Conservation (phyloP, 1,284 basidiomycete species). For the Ceratobasidium sp. region DNA sequence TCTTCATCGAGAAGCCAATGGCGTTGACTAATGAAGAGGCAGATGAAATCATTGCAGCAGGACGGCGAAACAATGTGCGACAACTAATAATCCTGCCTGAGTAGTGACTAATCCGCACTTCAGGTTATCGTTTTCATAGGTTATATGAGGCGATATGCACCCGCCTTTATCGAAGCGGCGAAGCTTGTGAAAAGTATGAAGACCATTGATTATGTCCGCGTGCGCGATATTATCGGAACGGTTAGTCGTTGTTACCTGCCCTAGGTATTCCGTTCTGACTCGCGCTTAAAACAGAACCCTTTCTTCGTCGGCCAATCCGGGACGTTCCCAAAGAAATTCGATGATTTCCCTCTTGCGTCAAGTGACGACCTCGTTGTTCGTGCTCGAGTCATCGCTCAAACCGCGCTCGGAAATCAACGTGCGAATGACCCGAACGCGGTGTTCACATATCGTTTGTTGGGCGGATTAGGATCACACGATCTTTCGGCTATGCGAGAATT, state of each 20-base stretch:
- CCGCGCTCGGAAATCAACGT: conserved; percentile 40
- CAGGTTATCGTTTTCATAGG: conserved; percentile 49
- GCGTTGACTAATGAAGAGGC: conserved; percentile 46
- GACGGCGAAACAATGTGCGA: conserved; percentile 42
- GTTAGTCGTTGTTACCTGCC: conserved; percentile 42
- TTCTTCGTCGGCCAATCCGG: conserved; percentile 51
- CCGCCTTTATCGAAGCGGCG: conserved; percentile 49
- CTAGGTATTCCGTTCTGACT: not conserved
- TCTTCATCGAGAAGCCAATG: conserved; percentile 52
- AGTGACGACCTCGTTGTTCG: conserved; percentile 39
- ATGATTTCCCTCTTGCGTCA: conserved; percentile 46
- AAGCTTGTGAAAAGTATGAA: conserved; percentile 47
- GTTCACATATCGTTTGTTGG: conserved; percentile 45
- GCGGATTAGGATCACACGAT: conserved; percentile 46
- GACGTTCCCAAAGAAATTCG: conserved; percentile 46
- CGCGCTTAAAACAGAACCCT: conserved; percentile 45
- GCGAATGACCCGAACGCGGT: conserved; percentile 40
- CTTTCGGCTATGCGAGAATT: conserved; percentile 50
- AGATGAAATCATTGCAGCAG: conserved; percentile 46
- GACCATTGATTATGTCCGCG: conserved; percentile 49
- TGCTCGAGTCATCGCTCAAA: conserved; percentile 20
- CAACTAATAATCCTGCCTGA: not conserved
- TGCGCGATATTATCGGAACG: conserved; percentile 53
- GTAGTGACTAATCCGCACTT: not conserved
- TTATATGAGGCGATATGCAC: conserved; percentile 53